These are phyloP conservation scores for Pythium dissotocum DNA, from an alignment of 352 stramenopile genomes.

Conservation along the genomic window DNA sequence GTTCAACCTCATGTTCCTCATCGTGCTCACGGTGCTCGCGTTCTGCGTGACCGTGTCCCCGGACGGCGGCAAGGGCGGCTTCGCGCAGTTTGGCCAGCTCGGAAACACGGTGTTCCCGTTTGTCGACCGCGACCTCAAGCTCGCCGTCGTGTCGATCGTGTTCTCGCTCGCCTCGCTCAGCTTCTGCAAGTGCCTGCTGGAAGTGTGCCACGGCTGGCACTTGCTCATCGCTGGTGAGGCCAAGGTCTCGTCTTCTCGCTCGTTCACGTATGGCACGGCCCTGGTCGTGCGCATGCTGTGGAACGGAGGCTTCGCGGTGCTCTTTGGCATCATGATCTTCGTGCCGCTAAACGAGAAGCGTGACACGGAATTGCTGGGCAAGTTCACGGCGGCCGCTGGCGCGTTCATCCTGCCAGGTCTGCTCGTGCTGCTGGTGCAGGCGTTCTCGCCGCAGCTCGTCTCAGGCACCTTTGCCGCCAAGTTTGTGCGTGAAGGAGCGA, in stretches of 20 bases:
- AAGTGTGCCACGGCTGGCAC: constrained; percentile 42
- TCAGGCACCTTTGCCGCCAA: constrained; percentile 35
- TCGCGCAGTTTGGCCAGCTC: constrained; percentile 36
- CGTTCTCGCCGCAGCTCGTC: constrained; percentile 38
- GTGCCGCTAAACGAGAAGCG: constrained; percentile 27
- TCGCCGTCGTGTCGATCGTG: constrained; percentile 36
- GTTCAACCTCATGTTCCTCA: constrained; percentile 58
- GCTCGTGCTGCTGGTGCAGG: constrained; percentile 32
- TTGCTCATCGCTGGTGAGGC: constrained; percentile 31
- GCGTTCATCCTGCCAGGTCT: constrained; percentile 33
- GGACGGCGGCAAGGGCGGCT: constrained; percentile 34
- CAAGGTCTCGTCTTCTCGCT: constrained; percentile 36
- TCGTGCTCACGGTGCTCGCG: constrained; percentile 34
- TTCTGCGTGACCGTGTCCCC: constrained; percentile 36
- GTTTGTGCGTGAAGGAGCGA: constrained; percentile 46
- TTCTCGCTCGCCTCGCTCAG: constrained; percentile 33
- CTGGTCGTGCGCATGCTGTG: constrained; percentile 40
- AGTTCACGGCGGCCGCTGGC: constrained; percentile 14
- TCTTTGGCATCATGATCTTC: constrained; percentile 47
- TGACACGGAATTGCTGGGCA: constrained; percentile 25
- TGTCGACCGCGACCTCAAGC: constrained; percentile 39
- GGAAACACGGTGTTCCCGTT: constrained; percentile 38
- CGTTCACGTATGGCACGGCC: constrained; percentile 41
- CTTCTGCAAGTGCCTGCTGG: constrained; percentile 39
- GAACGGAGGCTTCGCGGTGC: constrained; percentile 35